Base-by-base conservation (phyloP, 2,329 filamentous ascomycete genomes). In the Parastagonospora avenae region DNA sequence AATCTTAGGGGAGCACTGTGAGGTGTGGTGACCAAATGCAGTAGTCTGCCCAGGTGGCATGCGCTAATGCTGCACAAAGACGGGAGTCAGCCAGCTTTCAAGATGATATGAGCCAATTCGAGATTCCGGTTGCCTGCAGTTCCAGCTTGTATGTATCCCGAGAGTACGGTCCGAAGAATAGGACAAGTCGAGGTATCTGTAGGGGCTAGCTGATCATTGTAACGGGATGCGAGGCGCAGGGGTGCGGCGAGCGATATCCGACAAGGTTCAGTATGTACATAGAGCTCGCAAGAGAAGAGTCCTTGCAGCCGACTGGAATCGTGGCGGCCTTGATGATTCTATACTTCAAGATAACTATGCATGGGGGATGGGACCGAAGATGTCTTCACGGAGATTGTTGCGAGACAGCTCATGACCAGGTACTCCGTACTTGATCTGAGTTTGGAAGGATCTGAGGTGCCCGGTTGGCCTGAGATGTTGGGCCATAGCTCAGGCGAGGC, bases 41-140 rank as follows among this genome's bases (percentile, higher is more conserved):
- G 60, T 56, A 55, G 48, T 52, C 19, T 5, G 19, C 19, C 19
- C 19, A 24, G 19, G 56, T 62, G 59, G 63, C 60, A 59, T 63
- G 62, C 64, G 61, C 67, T 68, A 66, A 24, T 24, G 19, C 62
- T 68, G 66, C 64, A 67, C 48, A 48, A 54, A 51, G 59, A 57
- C 53, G 59, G 62, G 50, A 50, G 64, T 60, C 52, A 64, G 61
- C 57, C 61, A 64, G 19, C 19, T 56, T 66, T 63, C 55, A 52
- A 56, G 52, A 58, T 52, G 51, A 57, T 55, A 50, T 41, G 48
- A 50, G 55, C 57, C 53, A 56, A 53, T 58, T 59, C 38, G 52
- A 48, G 55, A 53, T 50, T 59, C 33, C 46, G 50, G 55, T 42
- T 37, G 52, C 40, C 24, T 42, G 19, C 39, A 43, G 50, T 46